phyloP scores from a whole-genome alignment of 2,329 filamentous ascomycete genomes.

The Fonsecaea multimorphosa region DNA sequence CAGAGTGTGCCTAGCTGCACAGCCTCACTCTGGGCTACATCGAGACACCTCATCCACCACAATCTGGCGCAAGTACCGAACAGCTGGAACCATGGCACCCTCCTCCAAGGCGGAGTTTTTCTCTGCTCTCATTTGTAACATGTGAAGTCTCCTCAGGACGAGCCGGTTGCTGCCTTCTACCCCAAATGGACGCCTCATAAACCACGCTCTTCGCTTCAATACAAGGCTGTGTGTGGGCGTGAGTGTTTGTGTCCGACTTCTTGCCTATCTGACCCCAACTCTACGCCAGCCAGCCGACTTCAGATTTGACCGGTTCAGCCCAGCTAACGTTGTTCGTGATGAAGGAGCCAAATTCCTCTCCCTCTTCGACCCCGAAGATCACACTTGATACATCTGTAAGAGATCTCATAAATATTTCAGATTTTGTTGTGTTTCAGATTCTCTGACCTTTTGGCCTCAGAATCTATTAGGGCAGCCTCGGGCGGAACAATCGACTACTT shows the following conservation, averaged over 20 bases:
- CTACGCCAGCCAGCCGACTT: background rate
- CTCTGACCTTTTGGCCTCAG: slow-evolving; percentile 21
- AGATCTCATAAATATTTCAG: background rate
- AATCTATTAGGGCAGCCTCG: slow-evolving; percentile 27
- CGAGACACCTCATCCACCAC: slow-evolving; percentile 14
- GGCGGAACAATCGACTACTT: slow-evolving; percentile 21
- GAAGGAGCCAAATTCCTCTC: slow-evolving; percentile 26
- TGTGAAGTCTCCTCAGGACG: background rate
- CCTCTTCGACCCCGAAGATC: slow-evolving; percentile 32
- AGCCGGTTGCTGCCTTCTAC: background rate
- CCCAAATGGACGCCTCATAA: background rate
- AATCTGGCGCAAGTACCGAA: background rate
- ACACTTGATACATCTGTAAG: slow-evolving; percentile 39
- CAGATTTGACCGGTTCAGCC: background rate
- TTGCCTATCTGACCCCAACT: slow-evolving; percentile 2
- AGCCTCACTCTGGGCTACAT: slow-evolving; percentile 23
- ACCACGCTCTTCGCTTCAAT: background rate
- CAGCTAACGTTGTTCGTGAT: slow-evolving; percentile 26
- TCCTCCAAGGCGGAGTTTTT: slow-evolving; percentile 11
- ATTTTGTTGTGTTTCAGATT: slow-evolving; percentile 22
- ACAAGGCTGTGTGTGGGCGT: slow-evolving; percentile 10
- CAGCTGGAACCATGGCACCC: slow-evolving; percentile 2
- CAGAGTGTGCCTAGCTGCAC: slow-evolving; percentile 27
- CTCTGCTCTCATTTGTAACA: slow-evolving; percentile 5
- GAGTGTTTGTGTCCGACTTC: background rate